A percentile compares a stretch with the other conserved stretches of the same genome.
These are phyloP conservation scores for Clonostachys sp. DNA, from an alignment of 2,329 filamentous ascomycete genomes.

Conservation along the genomic window DNA sequence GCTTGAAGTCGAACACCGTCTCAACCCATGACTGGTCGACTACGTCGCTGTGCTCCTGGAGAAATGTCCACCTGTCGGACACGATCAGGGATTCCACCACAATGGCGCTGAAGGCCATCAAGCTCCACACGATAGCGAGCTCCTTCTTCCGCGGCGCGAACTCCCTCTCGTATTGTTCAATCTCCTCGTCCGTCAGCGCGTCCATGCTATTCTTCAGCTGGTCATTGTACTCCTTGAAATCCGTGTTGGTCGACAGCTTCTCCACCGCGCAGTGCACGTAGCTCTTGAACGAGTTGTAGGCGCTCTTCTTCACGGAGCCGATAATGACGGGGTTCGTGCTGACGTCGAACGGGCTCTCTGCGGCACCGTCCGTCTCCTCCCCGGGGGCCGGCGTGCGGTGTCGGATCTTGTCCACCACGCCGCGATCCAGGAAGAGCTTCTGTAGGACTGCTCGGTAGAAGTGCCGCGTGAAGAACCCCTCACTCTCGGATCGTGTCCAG, in stretches of 20 bases:
- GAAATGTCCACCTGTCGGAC: conserved; percentile 81
- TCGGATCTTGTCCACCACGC: conserved; percentile 62
- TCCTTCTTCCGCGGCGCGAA: conserved; percentile 71
- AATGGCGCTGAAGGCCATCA: conserved; percentile 93
- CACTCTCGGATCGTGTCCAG: conserved; percentile 79
- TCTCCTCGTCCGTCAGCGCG: conserved; percentile 68
- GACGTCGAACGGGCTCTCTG: conserved; percentile 38
- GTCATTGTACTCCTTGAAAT: conserved; percentile 53
- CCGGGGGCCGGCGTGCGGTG: conserved; percentile 20
- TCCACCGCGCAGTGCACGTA: conserved; percentile 79
- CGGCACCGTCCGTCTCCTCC: conserved; percentile 12
- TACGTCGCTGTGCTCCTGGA: conserved; percentile 69
- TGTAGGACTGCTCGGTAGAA: conserved; percentile 90
- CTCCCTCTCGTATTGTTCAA: conserved; percentile 61
- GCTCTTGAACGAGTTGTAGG: conserved; percentile 67
- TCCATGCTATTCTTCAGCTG: conserved; percentile 63
- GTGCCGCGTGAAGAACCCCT: conserved; percentile 85
- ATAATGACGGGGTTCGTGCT: conserved; percentile 80
- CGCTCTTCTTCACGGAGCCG: conserved; percentile 75
- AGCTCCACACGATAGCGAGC: conserved; percentile 80
- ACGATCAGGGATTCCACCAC: conserved; percentile 90
- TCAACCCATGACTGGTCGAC: conserved; percentile 84
- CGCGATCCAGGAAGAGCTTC: conserved; percentile 83
- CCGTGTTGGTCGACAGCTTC: conserved; percentile 60
- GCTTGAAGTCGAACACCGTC: conserved; percentile 80